phyloP scores from a whole-genome alignment of 352 stramenopile species.

The Peronospora belbahrii region DNA sequence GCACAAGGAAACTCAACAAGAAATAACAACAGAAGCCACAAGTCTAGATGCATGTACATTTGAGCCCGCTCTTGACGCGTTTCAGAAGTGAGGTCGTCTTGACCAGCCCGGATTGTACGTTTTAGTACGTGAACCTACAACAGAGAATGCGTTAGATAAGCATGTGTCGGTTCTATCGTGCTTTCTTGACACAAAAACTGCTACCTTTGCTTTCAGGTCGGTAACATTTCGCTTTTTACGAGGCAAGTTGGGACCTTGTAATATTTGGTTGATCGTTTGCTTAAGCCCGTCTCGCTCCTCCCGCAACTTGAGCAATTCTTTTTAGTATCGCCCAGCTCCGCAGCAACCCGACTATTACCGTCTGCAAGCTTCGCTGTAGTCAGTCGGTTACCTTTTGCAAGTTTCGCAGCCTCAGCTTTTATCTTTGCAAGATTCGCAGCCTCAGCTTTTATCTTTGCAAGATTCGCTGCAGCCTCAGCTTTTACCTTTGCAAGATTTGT shows the following conservation, averaged over 20 bases:
- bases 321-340: slow-evolving; percentile 1
- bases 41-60: slow-evolving; percentile 5
- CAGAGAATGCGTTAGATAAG: not conserved
- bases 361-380: slow-evolving; percentile 4
- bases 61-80: not conserved
- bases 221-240: slow-evolving; percentile 10
- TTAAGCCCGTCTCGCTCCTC: slow-evolving; percentile 11
- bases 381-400: slow-evolving; percentile 7
- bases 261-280: slow-evolving; percentile 5
- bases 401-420: too few species aligned
- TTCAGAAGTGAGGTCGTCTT: slow-evolving; percentile 5
- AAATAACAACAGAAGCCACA: not conserved
- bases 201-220: slow-evolving; percentile 19
- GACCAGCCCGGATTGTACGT: not conserved
- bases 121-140: slow-evolving; percentile 10
- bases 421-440: too few species aligned
- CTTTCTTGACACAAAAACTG: not conserved
- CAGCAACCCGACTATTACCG: not conserved
- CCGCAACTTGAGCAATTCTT: slow-evolving; percentile 2
- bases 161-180: not conserved
- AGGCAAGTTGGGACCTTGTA: slow-evolving; percentile 6
- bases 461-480: too few species aligned
- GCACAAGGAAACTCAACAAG: not conserved
- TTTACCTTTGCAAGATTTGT: too few species aligned
- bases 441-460: too few species aligned